A percentile compares a stretch with the other conserved stretches of the same genome.
phyloP scores from a whole-genome alignment of 2,329 filamentous ascomycete species.

The Penicillium expansum region DNA sequence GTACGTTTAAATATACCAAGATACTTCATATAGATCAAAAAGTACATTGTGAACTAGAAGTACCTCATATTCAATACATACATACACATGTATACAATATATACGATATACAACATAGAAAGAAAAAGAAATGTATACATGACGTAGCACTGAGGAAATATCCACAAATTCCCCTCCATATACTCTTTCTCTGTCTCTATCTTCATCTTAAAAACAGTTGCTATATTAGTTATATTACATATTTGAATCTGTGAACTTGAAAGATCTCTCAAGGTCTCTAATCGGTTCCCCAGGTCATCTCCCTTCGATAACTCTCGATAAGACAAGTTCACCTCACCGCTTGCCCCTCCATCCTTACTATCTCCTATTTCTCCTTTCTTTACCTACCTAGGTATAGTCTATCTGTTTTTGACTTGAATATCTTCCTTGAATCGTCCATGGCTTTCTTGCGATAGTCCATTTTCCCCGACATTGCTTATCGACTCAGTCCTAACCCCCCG shows the following conservation, averaged over 20 bases:
- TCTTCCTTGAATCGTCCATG: slow-evolving; percentile 10
- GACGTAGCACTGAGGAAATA: slow-evolving; percentile 24
- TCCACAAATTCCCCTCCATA: neutral
- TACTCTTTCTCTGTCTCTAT: neutral
- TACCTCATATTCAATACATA: neutral
- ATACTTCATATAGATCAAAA: neutral
- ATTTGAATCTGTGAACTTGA: neutral
- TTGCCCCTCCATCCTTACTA: slow-evolving; percentile 23
- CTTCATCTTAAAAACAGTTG: too few relatives aligned
- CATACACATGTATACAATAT: neutral
- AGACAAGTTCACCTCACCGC: slow-evolving; percentile 24
- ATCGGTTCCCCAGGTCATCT: slow-evolving; percentile 11
- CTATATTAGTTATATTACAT: too few relatives aligned
- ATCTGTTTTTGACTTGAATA: neutral
- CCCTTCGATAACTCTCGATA: slow-evolving; percentile 18
- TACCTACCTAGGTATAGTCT: neutral
- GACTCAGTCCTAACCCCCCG: slow-evolving; percentile 11
- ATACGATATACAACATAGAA: neutral
- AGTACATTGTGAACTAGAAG: neutral
- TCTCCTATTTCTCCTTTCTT: slow-evolving; percentile 3
- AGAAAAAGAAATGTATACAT: slow-evolving; percentile 10
- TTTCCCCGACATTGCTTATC: slow-evolving; percentile 9
- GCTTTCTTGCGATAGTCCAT: slow-evolving; percentile 16
- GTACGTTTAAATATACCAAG: neutral
- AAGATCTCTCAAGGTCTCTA: neutral